phyloP scores from a whole-genome alignment of 1,284 basidiomycete genomes.

The Cutaneotrichosporon sp. region DNA sequence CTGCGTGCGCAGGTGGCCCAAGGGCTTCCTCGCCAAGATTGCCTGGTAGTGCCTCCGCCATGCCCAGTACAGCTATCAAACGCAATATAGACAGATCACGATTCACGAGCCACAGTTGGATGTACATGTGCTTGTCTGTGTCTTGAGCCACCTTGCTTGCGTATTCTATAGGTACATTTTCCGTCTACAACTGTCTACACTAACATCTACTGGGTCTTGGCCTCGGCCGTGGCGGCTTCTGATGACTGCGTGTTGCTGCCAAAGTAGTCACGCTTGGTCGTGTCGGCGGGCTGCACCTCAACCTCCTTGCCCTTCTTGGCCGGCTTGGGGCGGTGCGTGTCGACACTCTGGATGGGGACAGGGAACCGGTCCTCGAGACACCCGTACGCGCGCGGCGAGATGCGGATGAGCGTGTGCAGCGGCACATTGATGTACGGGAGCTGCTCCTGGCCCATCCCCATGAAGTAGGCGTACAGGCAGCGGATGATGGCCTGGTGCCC shows the following conservation, averaged over 20 bases:
- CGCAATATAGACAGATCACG: no score
- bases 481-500: constrained; percentile 92
- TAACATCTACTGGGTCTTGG: background rate
- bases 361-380: constrained; percentile 94
- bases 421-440: constrained; percentile 98
- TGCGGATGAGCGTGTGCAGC: constrained; percentile 94
- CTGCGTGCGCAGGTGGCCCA: constrained; percentile 49
- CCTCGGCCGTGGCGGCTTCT: background rate
- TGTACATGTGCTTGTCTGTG: no score
- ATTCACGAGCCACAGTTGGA: no score
- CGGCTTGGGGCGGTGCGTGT: constrained; percentile 92
- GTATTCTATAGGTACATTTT: background rate
- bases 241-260: constrained; percentile 6
- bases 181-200: background rate
- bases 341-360: constrained; percentile 85
- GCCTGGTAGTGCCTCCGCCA: constrained; percentile 50
- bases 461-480: constrained; percentile 94
- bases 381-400: constrained; percentile 97
- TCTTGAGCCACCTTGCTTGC: no score
- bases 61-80: no score
- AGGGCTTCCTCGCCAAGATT: constrained; percentile 49
- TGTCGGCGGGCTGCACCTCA: constrained; percentile 3
- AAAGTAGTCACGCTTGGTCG: constrained; percentile 24
- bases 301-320: constrained; percentile 26
- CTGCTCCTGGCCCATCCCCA: constrained; percentile 87